Conservation (phyloP, 2,329 filamentous ascomycete species). For the Xylariaceae sp. region DNA sequence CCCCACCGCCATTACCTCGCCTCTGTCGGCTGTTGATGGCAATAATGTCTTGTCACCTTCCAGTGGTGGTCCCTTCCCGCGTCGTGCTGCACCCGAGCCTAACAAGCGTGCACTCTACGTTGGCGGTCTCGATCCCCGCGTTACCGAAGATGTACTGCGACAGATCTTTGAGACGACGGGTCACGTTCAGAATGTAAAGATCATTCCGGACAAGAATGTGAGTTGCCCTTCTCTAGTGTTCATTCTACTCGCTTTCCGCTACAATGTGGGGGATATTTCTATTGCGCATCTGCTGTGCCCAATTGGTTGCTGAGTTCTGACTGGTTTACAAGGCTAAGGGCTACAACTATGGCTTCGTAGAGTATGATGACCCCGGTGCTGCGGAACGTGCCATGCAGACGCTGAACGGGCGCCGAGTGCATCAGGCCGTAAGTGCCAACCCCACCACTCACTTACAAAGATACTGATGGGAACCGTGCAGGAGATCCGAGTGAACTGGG, state of each 20-base stretch:
- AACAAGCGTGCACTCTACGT: slow-evolving; percentile 98
- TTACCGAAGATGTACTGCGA: slow-evolving; percentile 92
- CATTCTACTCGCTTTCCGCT: neutral
- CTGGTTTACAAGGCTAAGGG: slow-evolving; percentile 67
- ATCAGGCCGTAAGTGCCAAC: slow-evolving; percentile 72
- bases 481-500: slow-evolving; percentile 99
- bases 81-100: slow-evolving; percentile 91
- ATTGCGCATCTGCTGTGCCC: neutral
- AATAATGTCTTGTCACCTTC: slow-evolving; percentile 76
- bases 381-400: slow-evolving; percentile 97
- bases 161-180: slow-evolving; percentile 99
- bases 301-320: neutral
- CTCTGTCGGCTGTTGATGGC: slow-evolving; percentile 63
- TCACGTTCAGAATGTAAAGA: slow-evolving; percentile 98
- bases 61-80: slow-evolving; percentile 73
- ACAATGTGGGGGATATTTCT: neutral
- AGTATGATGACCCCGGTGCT: slow-evolving; percentile 95
- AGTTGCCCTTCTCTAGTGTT: slow-evolving; percentile 38
- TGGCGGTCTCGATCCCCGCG: slow-evolving; percentile 87
- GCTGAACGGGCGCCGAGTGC: slow-evolving; percentile 89
- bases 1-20: slow-evolving; percentile 86
- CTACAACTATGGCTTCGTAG: slow-evolving; percentile 98
- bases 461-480: slow-evolving; percentile 34
- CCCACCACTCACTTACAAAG: too few relatives aligned
- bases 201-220: slow-evolving; percentile 99